Evolutionary conservation across 1,284 basidiomycete species (phyloP).

Genomic region (Ganoderma lingzhi): DNA sequence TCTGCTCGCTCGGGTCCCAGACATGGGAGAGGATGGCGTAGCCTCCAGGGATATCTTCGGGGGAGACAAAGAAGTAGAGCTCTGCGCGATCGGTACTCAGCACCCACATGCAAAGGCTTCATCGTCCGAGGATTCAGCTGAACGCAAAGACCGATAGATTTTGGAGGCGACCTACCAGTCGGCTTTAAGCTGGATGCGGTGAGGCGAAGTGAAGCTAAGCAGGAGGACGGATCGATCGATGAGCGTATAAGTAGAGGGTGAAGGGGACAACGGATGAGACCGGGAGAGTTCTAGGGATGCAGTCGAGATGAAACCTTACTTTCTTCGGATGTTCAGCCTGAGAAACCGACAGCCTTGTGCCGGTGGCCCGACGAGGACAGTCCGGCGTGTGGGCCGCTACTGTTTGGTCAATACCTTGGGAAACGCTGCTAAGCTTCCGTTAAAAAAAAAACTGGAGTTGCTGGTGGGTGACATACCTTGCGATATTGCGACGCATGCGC

Average conservation of each 20-base stretch:
- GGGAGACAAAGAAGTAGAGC: conserved; percentile 4
- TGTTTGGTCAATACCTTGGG: too few species aligned
- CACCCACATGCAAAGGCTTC: background rate
- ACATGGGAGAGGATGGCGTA: conserved; percentile 8
- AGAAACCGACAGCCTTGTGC: background rate
- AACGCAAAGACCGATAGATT: background rate
- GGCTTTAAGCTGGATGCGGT: background rate
- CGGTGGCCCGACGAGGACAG: background rate
- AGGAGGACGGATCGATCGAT: background rate
- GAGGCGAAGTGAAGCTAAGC: background rate
- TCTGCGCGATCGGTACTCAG: conserved; percentile 6
- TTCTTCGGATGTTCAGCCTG: background rate
- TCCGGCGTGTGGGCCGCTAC: too few species aligned
- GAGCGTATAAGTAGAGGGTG: background rate
- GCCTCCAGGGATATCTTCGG: conserved; percentile 2
- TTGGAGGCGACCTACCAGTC: background rate
- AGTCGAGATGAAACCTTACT: background rate
- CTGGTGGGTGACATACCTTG: too few species aligned
- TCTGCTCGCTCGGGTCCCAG: conserved; percentile 5
- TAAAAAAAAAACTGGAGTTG: too few species aligned
- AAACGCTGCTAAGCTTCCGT: too few species aligned
- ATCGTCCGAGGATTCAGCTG: background rate
- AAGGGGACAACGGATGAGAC: background rate
- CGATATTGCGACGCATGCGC: too few species aligned
- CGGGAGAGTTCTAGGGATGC: background rate